Evolutionary conservation across 192 early-diverging fungal species (phyloP).

Genomic region (Coemansia sp.): DNA sequence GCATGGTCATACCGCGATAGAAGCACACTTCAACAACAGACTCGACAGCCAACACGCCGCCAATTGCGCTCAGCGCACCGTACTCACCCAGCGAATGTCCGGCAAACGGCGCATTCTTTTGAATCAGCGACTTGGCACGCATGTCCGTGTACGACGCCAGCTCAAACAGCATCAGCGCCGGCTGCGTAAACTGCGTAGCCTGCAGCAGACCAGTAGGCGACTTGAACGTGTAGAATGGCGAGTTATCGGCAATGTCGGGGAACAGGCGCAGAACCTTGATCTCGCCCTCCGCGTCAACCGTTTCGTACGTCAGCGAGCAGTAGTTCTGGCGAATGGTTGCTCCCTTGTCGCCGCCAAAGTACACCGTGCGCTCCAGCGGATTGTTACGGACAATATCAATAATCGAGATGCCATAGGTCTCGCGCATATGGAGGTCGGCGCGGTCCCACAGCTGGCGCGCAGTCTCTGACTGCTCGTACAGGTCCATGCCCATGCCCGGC

Average conservation of each 20-base stretch:
- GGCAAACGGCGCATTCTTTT: slow-evolving; percentile 81
- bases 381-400: slow-evolving; percentile 88
- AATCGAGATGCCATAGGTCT: slow-evolving; percentile 85
- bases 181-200: slow-evolving; percentile 96
- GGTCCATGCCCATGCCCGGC: slow-evolving; percentile 93
- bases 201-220: slow-evolving; percentile 57
- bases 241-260: slow-evolving; percentile 54
- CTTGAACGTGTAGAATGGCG: slow-evolving; percentile 1
- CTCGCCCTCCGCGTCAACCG: slow-evolving; percentile 71
- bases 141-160: slow-evolving; percentile 76
- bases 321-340: slow-evolving; percentile 78
- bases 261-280: slow-evolving; percentile 90
- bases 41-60: slow-evolving; percentile 76
- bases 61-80: slow-evolving; percentile 81
- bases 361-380: slow-evolving; percentile 78
- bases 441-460: slow-evolving; percentile 90
- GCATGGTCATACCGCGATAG: slow-evolving; percentile 98
- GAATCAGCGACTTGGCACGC: slow-evolving; percentile 83
- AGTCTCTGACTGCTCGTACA: slow-evolving; percentile 75
- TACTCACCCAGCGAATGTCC: slow-evolving; percentile 97
- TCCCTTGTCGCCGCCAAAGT: slow-evolving; percentile 88
- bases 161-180: slow-evolving; percentile 86
- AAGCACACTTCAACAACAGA: slow-evolving; percentile 86
- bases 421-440: slow-evolving; percentile 81
- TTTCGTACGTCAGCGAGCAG: slow-evolving; percentile 83